These are phyloP conservation scores for Leptodermis oblonga DNA, from an alignment of 257 asterid species.

Conservation along the genomic window DNA sequence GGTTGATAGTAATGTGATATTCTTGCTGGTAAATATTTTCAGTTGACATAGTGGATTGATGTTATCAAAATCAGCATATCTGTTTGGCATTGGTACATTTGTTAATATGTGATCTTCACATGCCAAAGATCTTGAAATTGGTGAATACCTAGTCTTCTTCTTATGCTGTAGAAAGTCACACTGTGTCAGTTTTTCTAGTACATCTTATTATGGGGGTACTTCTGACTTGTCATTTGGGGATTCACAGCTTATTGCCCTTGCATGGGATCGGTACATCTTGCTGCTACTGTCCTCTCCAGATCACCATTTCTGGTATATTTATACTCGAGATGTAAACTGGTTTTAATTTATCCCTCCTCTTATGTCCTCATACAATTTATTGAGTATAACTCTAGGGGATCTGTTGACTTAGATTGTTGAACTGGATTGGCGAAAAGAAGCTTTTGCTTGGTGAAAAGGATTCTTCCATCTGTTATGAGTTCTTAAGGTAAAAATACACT, in stretches of 20 bases:
- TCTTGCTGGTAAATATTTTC: background rate
- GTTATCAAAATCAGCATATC: background rate
- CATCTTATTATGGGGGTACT: background rate
- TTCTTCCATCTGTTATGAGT: background rate
- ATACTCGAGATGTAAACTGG: background rate
- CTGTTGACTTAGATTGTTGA: background rate
- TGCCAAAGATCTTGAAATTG: background rate
- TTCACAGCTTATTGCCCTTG: background rate
- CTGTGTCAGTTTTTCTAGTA: background rate
- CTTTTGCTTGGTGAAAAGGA: background rate
- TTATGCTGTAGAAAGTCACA: background rate
- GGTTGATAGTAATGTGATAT: background rate
- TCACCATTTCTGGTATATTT: background rate
- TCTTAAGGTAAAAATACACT: background rate
- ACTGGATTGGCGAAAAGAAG: background rate
- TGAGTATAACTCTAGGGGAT: background rate
- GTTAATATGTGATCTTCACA: background rate
- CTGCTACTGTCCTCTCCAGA: background rate
- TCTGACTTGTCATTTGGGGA: background rate
- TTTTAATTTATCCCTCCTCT: background rate
- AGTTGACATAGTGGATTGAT: background rate
- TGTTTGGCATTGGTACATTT: background rate
- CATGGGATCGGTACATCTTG: background rate
- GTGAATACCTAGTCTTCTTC: background rate
- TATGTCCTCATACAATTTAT: background rate